Conservation (phyloP, 345 rosid species). For the Aquilaria sinensis region DNA sequence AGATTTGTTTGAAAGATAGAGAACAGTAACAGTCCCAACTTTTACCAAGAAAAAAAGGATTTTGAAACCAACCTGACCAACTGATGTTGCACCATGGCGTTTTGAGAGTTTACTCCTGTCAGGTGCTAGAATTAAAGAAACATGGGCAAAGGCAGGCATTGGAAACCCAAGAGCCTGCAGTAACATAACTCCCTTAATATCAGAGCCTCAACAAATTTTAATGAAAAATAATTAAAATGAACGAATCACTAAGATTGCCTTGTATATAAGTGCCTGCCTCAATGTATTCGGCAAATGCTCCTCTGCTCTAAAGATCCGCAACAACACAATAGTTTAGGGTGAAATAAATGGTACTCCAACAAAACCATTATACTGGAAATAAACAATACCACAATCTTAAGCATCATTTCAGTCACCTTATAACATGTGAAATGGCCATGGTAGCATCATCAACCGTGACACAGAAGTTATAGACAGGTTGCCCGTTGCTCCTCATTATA, state of each 20-base stretch:
- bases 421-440: conserved; percentile 95
- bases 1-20: conserved; percentile 2
- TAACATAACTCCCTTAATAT: conserved; percentile 15
- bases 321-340: neutral
- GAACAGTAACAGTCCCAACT: conserved; percentile 1
- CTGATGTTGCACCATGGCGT: conserved; percentile 95
- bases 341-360: neutral
- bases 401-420: conserved; percentile 44
- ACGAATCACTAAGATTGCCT: conserved; percentile 34
- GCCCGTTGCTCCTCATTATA: conserved; percentile 91
- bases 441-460: conserved; percentile 96
- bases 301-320: conserved; percentile 50
- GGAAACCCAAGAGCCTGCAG: conserved; percentile 80
- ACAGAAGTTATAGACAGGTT: conserved; percentile 93
- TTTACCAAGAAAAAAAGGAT: conserved; percentile 6
- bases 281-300: conserved; percentile 93
- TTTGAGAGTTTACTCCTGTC: conserved; percentile 93
- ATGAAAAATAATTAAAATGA: neutral
- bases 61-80: conserved; percentile 62
- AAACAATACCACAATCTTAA: neutral
- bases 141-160: conserved; percentile 92
- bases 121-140: conserved; percentile 90
- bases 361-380: conserved; percentile 2
- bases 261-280: conserved; percentile 88
- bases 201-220: conserved; percentile 9